Evolutionary conservation across 495 filamentous ascomycete species (phyloP).

Genomic region (Poronia punctata): DNA sequence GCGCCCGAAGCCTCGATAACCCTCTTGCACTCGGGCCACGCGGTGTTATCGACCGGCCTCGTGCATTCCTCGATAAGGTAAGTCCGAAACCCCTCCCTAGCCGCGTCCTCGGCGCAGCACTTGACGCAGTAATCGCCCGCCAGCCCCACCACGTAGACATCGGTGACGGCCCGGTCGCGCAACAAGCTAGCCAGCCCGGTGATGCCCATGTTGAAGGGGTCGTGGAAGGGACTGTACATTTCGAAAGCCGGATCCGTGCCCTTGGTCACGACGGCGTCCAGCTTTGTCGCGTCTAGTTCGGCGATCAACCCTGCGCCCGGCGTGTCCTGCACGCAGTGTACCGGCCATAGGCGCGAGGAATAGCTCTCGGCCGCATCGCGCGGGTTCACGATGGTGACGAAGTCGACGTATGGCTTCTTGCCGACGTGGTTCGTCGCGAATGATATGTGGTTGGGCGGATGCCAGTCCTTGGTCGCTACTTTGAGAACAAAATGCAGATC

Average conservation of each 20-base stretch:
- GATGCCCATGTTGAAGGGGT: constrained; percentile 58
- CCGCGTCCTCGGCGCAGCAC: constrained; percentile 69
- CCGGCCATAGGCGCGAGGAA: constrained; percentile 73
- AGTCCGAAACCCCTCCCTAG: constrained; percentile 65
- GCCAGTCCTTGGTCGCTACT: constrained; percentile 85
- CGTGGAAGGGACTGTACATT: constrained; percentile 87
- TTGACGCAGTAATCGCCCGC: constrained; percentile 89
- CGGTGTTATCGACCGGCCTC: constrained; percentile 54
- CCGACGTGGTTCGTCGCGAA: constrained; percentile 74
- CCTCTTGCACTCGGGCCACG: constrained; percentile 50
- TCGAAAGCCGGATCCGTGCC: constrained; percentile 67
- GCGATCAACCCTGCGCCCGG: constrained; percentile 66
- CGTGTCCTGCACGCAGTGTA: constrained; percentile 75
- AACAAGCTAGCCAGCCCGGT: constrained; percentile 54
- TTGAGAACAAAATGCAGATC: constrained; percentile 62
- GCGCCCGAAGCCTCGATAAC: constrained; percentile 47
- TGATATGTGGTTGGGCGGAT: constrained; percentile 79
- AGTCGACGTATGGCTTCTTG: constrained; percentile 60
- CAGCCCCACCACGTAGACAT: constrained; percentile 77
- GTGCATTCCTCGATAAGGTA: constrained; percentile 75
- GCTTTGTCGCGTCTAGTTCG: constrained; percentile 54
- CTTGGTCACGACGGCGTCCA: constrained; percentile 69
- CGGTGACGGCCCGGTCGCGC: constrained; percentile 50
- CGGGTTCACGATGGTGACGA: constrained; percentile 60
- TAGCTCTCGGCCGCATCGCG: constrained; percentile 55